Conservation (phyloP, 2,329 filamentous ascomycete species). For the Cytospora paraplurivora region DNA sequence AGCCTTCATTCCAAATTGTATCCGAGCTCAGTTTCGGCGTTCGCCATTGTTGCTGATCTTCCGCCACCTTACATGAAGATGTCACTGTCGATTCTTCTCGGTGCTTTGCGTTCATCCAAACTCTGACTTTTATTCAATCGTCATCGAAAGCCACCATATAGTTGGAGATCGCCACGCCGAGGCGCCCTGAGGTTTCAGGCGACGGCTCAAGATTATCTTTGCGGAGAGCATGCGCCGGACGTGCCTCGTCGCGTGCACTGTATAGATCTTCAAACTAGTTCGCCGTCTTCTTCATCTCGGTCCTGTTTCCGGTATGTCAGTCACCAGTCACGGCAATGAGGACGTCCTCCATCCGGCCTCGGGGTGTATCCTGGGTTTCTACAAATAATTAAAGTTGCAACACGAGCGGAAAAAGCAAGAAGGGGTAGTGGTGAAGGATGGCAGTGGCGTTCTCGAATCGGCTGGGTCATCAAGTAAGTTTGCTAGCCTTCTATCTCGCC, state of each 20-base stretch:
- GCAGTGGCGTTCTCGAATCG: neutral
- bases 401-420: neutral
- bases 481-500: neutral
- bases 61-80: conserved; percentile 23
- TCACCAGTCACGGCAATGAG: neutral
- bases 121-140: neutral
- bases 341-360: neutral
- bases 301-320: neutral
- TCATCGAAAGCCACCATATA: conserved; percentile 6
- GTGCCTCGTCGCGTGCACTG: too few relatives aligned
- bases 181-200: conserved; percentile 13
- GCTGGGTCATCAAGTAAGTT: neutral
- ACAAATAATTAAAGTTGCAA: neutral
- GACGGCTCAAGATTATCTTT: conserved; percentile 5
- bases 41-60: conserved; percentile 29
- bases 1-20: conserved; percentile 20
- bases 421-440: neutral
- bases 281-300: neutral
- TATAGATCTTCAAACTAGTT: neutral
- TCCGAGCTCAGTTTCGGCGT: conserved; percentile 14
- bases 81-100: neutral
- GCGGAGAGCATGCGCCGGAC: too few relatives aligned
- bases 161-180: conserved; percentile 5
- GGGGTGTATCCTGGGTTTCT: neutral
- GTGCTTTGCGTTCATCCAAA: neutral